Conservation (phyloP, 2,329 filamentous ascomycete genomes). For the Dactylellina parvicollis region DNA sequence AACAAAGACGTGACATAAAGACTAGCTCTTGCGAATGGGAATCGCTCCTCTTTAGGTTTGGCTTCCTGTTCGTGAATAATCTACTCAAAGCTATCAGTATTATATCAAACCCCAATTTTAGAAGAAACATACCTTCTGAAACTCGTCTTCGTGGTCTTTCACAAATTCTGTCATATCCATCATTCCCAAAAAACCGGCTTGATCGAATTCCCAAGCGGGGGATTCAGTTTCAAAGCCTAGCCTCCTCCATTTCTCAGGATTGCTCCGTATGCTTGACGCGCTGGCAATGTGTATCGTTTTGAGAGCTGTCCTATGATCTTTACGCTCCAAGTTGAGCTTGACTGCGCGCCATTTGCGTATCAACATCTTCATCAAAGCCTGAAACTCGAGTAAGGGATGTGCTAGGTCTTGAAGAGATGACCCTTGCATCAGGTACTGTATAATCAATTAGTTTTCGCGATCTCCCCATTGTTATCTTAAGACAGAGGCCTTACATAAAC, state of each 20-base stretch:
- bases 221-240: slow-evolving; percentile 91
- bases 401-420: slow-evolving; percentile 89
- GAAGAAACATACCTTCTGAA: slow-evolving; percentile 75
- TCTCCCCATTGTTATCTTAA: neutral
- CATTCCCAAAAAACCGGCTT: slow-evolving; percentile 88
- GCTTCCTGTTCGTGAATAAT: slow-evolving; percentile 82
- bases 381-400: slow-evolving; percentile 90
- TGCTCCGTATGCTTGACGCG: slow-evolving; percentile 77
- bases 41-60: slow-evolving; percentile 75
- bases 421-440: slow-evolving; percentile 85
- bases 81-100: slow-evolving; percentile 32
- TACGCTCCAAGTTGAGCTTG: slow-evolving; percentile 81
- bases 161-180: slow-evolving; percentile 98
- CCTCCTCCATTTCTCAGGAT: slow-evolving; percentile 90
- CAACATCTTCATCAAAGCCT: slow-evolving; percentile 86
- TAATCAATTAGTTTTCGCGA: slow-evolving; percentile 9
- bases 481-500: slow-evolving; percentile 68
- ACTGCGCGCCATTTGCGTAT: slow-evolving; percentile 89
- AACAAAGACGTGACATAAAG: slow-evolving; percentile 85
- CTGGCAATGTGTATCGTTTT: slow-evolving; percentile 87
- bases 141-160: slow-evolving; percentile 87
- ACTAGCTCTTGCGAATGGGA: slow-evolving; percentile 86
- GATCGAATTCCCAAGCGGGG: slow-evolving; percentile 84
- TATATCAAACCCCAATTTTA: neutral
- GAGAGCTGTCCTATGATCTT: slow-evolving; percentile 86